Evolutionary conservation across 176 grass and related monocot species (phyloP).

Genomic region (Luzula sylvatica): DNA sequence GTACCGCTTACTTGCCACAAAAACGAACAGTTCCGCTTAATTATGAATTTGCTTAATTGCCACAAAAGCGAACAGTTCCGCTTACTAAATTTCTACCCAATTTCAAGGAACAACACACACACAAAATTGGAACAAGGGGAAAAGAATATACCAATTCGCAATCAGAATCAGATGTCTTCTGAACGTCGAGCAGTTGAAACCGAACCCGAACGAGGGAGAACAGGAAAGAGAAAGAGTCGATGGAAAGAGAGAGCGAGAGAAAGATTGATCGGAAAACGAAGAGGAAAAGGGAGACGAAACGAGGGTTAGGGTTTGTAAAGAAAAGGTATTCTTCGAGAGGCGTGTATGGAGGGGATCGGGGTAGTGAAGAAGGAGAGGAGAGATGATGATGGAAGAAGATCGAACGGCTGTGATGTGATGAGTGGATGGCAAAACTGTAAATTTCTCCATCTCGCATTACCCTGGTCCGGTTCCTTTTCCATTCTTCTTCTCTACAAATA

Average conservation of each 20-base stretch:
- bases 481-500: neutral
- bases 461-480: conserved; percentile 1
- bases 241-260: neutral
- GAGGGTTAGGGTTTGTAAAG: conserved; percentile 46
- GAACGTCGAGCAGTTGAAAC: neutral
- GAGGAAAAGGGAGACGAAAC: neutral
- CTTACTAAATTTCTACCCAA: too few relatives aligned
- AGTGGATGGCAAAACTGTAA: conserved; percentile 32
- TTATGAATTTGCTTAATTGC: too few relatives aligned
- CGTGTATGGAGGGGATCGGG: conserved; percentile 33
- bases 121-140: too few relatives aligned
- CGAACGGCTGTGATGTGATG: neutral
- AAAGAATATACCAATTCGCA: too few relatives aligned
- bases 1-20: too few relatives aligned
- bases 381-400: neutral
- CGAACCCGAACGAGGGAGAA: too few relatives aligned
- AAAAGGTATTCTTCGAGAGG: neutral
- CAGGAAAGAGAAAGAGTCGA: too few relatives aligned
- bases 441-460: conserved; percentile 31
- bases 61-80: too few relatives aligned
- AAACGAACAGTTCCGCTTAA: too few relatives aligned
- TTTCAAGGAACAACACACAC: too few relatives aligned
- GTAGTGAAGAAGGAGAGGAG: conserved; percentile 12
- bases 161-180: too few relatives aligned
- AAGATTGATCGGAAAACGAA: too few relatives aligned